phyloP scores from a whole-genome alignment of 352 stramenopile species.

The Pythium periplocum region DNA sequence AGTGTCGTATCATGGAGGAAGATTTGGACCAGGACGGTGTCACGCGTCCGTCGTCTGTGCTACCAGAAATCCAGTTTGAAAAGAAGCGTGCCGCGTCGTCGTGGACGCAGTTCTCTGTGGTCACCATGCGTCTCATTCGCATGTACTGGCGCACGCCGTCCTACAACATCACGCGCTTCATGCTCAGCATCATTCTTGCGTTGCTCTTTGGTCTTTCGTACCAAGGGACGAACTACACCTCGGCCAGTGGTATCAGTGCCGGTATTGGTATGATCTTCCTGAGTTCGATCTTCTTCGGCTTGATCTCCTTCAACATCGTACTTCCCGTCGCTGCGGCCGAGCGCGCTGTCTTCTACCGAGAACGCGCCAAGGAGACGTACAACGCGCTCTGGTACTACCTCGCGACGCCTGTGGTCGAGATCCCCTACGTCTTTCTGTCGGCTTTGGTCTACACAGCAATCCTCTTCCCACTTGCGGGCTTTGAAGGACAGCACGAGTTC shows the following conservation, averaged over 20 bases:
- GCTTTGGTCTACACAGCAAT: constrained; percentile 48
- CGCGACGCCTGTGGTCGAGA: constrained; percentile 71
- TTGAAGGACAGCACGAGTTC: constrained; percentile 32
- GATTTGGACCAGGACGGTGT: constrained; percentile 41
- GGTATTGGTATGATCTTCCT: constrained; percentile 85
- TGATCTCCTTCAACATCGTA: constrained; percentile 59
- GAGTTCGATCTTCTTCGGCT: constrained; percentile 72
- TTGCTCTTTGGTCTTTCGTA: constrained; percentile 77
- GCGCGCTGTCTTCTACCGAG: constrained; percentile 60
- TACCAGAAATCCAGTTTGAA: constrained; percentile 36
- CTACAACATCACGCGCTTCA: constrained; percentile 74
- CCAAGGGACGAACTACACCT: constrained; percentile 35
- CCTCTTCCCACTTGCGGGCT: constrained; percentile 50
- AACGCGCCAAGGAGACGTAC: constrained; percentile 67
- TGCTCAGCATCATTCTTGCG: constrained; percentile 55
- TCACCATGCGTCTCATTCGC: constrained; percentile 30
- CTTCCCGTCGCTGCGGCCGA: constrained; percentile 64
- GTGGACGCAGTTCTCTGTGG: constrained; percentile 24
- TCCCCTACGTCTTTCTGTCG: constrained; percentile 52
- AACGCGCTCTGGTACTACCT: constrained; percentile 44
- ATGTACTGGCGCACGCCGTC: constrained; percentile 39
- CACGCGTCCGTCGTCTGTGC: constrained; percentile 22
- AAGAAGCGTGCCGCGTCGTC: constrained; percentile 29
- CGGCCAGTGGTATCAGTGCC: constrained; percentile 31
- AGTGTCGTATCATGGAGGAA: constrained; percentile 33